phyloP scores from a whole-genome alignment of 2,329 filamentous ascomycete genomes.

The Aspergillus terreus region DNA sequence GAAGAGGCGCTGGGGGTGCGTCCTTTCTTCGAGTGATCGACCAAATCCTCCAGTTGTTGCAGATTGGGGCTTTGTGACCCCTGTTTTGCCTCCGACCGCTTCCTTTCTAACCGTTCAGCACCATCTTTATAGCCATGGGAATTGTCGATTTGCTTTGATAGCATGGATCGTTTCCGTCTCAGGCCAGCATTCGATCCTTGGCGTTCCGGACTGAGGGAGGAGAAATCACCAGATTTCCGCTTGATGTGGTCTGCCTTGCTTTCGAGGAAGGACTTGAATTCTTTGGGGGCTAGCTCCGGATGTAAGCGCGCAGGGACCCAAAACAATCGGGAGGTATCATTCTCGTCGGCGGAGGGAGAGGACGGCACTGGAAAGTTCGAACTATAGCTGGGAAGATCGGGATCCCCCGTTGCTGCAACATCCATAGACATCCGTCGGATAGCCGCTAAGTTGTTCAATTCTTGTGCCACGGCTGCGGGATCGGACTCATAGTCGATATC shows the following conservation, averaged over 20 bases:
- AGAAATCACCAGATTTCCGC: constrained; percentile 71
- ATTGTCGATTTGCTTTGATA: constrained; percentile 85
- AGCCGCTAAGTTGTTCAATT: constrained; percentile 87
- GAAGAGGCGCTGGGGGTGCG: constrained; percentile 65
- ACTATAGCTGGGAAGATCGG: constrained; percentile 44
- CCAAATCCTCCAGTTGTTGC: constrained; percentile 70
- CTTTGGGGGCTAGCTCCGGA: constrained; percentile 88
- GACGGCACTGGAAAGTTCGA: constrained; percentile 40
- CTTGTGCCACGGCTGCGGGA: constrained; percentile 83
- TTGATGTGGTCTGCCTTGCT: constrained; percentile 88
- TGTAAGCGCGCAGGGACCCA: constrained; percentile 96
- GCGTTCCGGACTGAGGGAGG: constrained; percentile 52
- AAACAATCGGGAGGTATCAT: constrained; percentile 81
- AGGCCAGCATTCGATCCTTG: constrained; percentile 58
- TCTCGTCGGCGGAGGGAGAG: constrained; percentile 61
- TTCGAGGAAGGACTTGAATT: constrained; percentile 95
- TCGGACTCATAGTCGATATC: constrained; percentile 87
- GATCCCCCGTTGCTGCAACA: constrained; percentile 63
- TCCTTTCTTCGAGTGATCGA: constrained; percentile 67
- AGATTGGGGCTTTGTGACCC: constrained; percentile 61
- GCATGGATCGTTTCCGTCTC: constrained; percentile 88
- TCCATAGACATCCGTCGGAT: constrained; percentile 94
- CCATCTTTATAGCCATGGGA: constrained; percentile 75
- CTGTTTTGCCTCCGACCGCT: constrained; percentile 59
- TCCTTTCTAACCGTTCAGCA: constrained; percentile 71